phyloP scores from a whole-genome alignment of 2,329 filamentous ascomycete species.

The Monosporascus sp. region DNA sequence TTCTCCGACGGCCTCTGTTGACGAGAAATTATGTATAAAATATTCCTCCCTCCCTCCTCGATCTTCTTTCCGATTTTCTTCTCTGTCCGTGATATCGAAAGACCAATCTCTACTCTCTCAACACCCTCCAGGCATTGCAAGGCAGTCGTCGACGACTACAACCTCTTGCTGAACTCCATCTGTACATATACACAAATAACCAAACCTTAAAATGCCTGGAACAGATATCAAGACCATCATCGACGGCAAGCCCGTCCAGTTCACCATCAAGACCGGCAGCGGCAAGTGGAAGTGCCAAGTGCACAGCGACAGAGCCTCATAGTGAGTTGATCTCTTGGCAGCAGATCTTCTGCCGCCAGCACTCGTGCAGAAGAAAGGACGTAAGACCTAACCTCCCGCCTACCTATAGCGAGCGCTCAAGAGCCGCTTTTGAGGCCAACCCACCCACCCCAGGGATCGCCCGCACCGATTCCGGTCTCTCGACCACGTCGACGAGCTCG shows the following conservation, averaged over 20 bases:
- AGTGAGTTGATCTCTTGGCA: constrained; percentile 17
- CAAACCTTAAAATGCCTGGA: constrained; percentile 21
- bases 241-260: constrained; percentile 22
- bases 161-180: not conserved
- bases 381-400: constrained; percentile 1
- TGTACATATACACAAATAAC: not conserved
- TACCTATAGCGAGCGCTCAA: constrained; percentile 14
- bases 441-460: constrained; percentile 10
- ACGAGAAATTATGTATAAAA: not conserved
- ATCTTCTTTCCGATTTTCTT: not conserved
- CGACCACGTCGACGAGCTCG: constrained; percentile 9
- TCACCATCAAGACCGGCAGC: constrained; percentile 25
- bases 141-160: not conserved
- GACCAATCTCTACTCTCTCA: not conserved
- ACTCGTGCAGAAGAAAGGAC: constrained; percentile 3
- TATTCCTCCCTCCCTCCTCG: not conserved
- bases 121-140: not conserved
- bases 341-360: too few species aligned
- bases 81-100: not conserved
- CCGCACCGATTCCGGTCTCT: constrained; percentile 21
- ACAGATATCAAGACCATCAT: constrained; percentile 21
- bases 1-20: not conserved
- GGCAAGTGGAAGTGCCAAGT: constrained; percentile 26
- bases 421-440: not conserved
- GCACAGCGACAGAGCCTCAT: constrained; percentile 25